Conservation (phyloP, 768 basidiomycete genomes). For the Termitomyces sp. region DNA sequence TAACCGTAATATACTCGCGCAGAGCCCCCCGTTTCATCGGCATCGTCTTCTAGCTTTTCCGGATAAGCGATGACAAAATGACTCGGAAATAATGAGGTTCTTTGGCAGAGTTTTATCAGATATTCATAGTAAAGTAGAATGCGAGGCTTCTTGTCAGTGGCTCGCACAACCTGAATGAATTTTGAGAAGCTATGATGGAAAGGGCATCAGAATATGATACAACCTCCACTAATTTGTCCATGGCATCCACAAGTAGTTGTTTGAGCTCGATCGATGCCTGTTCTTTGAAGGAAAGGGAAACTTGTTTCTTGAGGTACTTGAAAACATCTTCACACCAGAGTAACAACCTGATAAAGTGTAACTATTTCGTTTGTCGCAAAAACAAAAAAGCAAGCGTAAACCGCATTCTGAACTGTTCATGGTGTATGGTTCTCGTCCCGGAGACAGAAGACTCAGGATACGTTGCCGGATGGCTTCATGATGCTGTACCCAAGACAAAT, state of each 20-base stretch:
- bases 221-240: conserved; percentile 13
- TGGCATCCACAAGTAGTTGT: conserved; percentile 9
- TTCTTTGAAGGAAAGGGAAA: neutral
- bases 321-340: conserved; percentile 12
- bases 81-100: conserved; percentile 1
- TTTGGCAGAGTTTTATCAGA: conserved; percentile 9
- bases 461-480: conserved; percentile 2
- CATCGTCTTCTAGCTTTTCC: neutral
- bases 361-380: neutral
- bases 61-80: conserved; percentile 3
- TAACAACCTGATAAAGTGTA: neutral
- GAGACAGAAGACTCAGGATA: neutral
- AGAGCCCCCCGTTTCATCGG: conserved; percentile 12
- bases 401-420: conserved; percentile 6
- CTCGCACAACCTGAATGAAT: conserved; percentile 4
- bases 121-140: conserved; percentile 9
- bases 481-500: conserved; percentile 2
- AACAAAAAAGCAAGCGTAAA: neutral
- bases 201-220: neutral
- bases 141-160: conserved; percentile 3
- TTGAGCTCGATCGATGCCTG: neutral
- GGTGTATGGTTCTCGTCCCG: neutral
- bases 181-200: neutral
- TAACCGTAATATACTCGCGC: conserved; percentile 15
- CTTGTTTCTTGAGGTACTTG: neutral